Conservation (phyloP, 225 moss, liverwort and hornwort species). For the Rhytidiadelphus loreus region DNA sequence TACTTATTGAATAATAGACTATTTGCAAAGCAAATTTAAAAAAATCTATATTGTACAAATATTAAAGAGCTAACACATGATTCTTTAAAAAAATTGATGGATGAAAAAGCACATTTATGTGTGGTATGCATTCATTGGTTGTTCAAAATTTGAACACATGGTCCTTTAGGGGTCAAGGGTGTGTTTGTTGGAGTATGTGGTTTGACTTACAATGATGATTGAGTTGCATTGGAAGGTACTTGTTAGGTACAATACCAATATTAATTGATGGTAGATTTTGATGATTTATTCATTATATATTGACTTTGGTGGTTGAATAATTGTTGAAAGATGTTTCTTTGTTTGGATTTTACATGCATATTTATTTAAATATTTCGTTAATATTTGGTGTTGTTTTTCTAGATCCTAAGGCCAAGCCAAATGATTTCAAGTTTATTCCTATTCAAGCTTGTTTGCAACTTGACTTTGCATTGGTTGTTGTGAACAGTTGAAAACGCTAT, state of each 20-base stretch:
- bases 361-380: not conserved
- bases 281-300: not conserved
- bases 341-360: not conserved
- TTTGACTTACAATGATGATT: not conserved
- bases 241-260: no score
- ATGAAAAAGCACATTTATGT: no score
- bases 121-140: not conserved
- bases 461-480: not conserved
- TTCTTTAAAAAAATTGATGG: no score
- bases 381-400: not conserved
- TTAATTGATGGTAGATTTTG: not conserved
- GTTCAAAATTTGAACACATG: no score
- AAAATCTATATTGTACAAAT: no score
- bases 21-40: no score
- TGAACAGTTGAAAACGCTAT: not conserved
- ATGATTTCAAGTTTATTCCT: not conserved
- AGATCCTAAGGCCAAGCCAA: rapidly evolving
- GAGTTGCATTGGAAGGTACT: not conserved
- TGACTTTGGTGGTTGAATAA: not conserved
- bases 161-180: not conserved
- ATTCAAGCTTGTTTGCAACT: not conserved
- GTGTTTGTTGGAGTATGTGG: not conserved
- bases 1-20: no score
- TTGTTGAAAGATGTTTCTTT: no score
- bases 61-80: no score